phyloP scores from a whole-genome alignment of 2,329 filamentous ascomycete species.

The Alternaria arbusti region DNA sequence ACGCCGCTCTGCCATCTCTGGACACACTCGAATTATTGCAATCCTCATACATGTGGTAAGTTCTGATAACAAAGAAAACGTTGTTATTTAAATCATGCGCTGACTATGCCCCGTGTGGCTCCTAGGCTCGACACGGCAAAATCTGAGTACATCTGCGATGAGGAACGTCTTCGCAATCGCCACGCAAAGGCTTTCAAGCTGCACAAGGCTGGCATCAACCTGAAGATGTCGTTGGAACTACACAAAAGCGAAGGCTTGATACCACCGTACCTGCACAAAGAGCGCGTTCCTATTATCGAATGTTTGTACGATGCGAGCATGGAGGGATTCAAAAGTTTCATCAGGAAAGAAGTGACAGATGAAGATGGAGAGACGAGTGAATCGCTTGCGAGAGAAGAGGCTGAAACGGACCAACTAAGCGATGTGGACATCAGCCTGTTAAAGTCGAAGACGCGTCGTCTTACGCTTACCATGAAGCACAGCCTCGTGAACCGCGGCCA shows the following conservation, averaged over 20 bases:
- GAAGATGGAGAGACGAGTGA: background rate
- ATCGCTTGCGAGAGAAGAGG: constrained; percentile 5
- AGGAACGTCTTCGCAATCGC: constrained; percentile 31
- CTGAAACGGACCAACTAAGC: constrained; percentile 35
- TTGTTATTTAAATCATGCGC: background rate
- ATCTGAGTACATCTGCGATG: constrained; percentile 30
- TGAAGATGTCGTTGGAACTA: constrained; percentile 36
- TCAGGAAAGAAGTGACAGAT: constrained; percentile 3
- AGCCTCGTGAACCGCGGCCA: constrained; percentile 10
- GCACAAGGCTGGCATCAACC: constrained; percentile 32
- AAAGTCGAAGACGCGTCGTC: constrained; percentile 13
- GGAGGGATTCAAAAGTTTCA: constrained; percentile 34
- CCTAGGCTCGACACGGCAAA: constrained; percentile 9
- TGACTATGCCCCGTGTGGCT: background rate
- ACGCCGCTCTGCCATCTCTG: constrained; percentile 34
- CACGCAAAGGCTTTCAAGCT: constrained; percentile 37
- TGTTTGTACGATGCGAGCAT: constrained; percentile 56
- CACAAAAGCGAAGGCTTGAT: constrained; percentile 28
- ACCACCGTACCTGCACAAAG: constrained; percentile 42
- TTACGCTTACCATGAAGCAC: constrained; percentile 13
- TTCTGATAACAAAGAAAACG: background rate
- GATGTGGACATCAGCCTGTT: constrained; percentile 20
- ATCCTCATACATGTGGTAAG: constrained; percentile 18
- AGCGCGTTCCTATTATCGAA: constrained; percentile 28
- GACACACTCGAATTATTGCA: constrained; percentile 38